These are phyloP conservation scores for Colletotrichum nymphaeae DNA, from an alignment of 2,329 filamentous ascomycete genomes.

Conservation along the genomic window DNA sequence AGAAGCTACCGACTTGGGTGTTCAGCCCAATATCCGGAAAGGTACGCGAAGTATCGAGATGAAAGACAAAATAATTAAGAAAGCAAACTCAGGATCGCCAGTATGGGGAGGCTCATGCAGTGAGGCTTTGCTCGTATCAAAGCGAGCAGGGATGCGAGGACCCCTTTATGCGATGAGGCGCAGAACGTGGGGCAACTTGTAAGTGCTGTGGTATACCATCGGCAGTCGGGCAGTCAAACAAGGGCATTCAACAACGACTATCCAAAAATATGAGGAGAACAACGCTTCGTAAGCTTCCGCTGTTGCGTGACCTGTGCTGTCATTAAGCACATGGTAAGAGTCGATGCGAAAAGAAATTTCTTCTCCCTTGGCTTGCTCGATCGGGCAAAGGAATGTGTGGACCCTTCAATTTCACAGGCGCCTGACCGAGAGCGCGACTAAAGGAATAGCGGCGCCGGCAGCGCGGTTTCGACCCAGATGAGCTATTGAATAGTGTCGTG, in stretches of 20 bases:
- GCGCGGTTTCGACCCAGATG: constrained; percentile 5
- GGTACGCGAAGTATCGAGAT: background rate
- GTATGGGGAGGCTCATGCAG: constrained; percentile 27
- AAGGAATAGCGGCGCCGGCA: background rate
- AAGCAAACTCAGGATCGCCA: constrained; percentile 1
- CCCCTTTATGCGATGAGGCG: constrained; percentile 35
- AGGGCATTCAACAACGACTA: background rate
- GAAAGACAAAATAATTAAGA: background rate
- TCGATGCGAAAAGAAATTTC: background rate
- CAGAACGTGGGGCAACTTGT: constrained; percentile 13
- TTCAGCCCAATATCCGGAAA: background rate
- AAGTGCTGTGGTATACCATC: background rate
- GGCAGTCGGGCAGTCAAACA: background rate
- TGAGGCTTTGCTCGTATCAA: constrained; percentile 27
- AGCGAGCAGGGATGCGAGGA: constrained; percentile 19
- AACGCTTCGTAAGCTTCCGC: background rate
- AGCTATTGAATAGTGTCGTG: background rate
- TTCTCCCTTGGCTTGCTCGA: background rate
- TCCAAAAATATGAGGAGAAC: background rate
- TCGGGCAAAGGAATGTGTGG: constrained; percentile 8
- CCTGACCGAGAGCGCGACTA: constrained; percentile 6
- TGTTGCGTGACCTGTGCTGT: background rate
- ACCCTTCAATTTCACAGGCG: constrained; percentile 15
- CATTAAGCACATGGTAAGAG: background rate
- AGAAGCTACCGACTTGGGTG: background rate